phyloP scores from a whole-genome alignment of 768 basidiomycete genomes.

The Russula sp. region DNA sequence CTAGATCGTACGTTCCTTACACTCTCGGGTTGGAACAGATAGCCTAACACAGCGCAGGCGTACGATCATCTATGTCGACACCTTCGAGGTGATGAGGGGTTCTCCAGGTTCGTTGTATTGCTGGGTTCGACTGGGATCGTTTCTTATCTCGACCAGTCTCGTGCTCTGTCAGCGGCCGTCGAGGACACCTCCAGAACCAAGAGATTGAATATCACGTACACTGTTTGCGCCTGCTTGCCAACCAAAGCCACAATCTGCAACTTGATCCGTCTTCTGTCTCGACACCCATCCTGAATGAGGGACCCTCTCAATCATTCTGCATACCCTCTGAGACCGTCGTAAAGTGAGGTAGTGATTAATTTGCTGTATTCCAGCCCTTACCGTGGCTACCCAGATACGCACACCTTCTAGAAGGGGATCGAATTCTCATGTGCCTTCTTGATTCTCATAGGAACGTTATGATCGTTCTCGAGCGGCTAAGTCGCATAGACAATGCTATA shows the following conservation, averaged over 20 bases:
- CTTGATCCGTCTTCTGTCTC: slow-evolving; percentile 20
- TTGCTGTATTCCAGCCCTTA: background rate
- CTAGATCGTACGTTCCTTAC: slow-evolving; percentile 4
- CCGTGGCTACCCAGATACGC: slow-evolving; percentile 1
- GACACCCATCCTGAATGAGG: background rate
- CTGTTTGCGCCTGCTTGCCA: slow-evolving; percentile 3
- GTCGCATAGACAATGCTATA: slow-evolving; percentile 7
- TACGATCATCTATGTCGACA: slow-evolving; percentile 1
- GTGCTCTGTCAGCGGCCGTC: slow-evolving; percentile 10
- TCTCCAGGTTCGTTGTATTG: background rate
- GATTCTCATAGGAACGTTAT: slow-evolving; percentile 12
- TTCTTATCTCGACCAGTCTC: background rate
- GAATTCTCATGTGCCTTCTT: slow-evolving; percentile 15
- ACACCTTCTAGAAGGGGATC: slow-evolving; percentile 19
- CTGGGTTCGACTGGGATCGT: background rate
- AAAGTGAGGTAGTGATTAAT: background rate
- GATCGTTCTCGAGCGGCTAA: slow-evolving; percentile 16
- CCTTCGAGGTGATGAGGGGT: slow-evolving; percentile 3
- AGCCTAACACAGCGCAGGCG: background rate
- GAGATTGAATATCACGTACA: slow-evolving; percentile 14
- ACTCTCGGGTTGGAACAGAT: background rate
- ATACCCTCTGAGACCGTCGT: slow-evolving; percentile 5
- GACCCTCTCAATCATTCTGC: slow-evolving; percentile 12
- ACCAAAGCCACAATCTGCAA: slow-evolving; percentile 16
- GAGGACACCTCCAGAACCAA: slow-evolving; percentile 10